Percentiles rank a stretch among this genome's conserved stretches.
These are phyloP conservation scores for Claviceps humidiphila DNA, from an alignment of 2,329 filamentous ascomycete genomes.

Conservation along the genomic window DNA sequence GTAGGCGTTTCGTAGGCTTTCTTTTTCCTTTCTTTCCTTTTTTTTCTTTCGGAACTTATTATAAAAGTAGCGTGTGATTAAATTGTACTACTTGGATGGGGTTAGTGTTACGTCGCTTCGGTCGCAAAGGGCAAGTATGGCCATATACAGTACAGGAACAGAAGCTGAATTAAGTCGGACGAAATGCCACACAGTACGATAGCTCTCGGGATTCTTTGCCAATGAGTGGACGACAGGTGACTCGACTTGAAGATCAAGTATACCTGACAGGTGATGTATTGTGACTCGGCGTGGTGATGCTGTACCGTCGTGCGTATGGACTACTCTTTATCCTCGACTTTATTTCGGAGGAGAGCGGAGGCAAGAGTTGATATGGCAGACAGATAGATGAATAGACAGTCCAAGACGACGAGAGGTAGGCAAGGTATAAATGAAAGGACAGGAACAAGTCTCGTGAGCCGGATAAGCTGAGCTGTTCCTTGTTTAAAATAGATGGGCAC, in stretches of 20 bases:
- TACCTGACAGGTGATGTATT: slow-evolving; percentile 5
- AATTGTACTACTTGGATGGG: background rate
- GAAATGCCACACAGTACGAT: slow-evolving; percentile 5
- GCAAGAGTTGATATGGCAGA: background rate
- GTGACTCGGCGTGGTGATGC: slow-evolving; percentile 15
- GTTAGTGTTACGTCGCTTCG: slow-evolving; percentile 6
- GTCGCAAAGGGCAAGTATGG: slow-evolving; percentile 6
- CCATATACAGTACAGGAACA: slow-evolving; percentile 10
- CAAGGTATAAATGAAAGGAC: slow-evolving; percentile 26
- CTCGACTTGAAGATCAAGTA: slow-evolving; percentile 2
- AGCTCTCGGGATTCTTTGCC: slow-evolving; percentile 10
- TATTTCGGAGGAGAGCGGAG: too few species aligned
- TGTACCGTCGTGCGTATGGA: slow-evolving; percentile 17
- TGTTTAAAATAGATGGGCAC: slow-evolving; percentile 18
- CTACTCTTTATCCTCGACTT: slow-evolving; percentile 1
- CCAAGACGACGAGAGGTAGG: slow-evolving; percentile 1
- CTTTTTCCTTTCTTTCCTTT: background rate
- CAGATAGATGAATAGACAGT: background rate
- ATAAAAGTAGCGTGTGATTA: background rate
- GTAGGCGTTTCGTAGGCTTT: background rate
- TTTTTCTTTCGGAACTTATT: background rate
- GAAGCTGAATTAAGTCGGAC: slow-evolving; percentile 1
- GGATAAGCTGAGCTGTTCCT: slow-evolving; percentile 26
- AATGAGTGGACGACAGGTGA: slow-evolving; percentile 33
- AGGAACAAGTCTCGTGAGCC: slow-evolving; percentile 18